These are phyloP conservation scores for Phalaenopsis aphrodite DNA, from an alignment of 106 monocot genomes.

Conservation along the genomic window DNA sequence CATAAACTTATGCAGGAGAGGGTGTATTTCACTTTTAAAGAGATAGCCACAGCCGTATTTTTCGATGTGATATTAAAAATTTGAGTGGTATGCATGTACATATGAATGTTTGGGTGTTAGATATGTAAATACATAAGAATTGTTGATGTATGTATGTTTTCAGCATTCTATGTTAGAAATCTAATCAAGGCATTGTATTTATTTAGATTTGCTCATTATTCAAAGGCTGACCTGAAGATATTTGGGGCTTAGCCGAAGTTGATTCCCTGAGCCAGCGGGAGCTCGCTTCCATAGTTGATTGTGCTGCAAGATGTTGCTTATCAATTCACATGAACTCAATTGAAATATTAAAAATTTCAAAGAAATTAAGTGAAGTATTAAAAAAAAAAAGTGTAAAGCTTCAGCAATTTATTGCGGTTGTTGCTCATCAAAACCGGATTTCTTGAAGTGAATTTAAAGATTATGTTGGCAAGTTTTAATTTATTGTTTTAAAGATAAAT, in stretches of 20 bases:
- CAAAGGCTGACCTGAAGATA: neutral
- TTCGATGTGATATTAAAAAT: no score
- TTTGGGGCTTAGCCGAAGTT: slow-evolving; percentile 59
- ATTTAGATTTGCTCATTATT: neutral
- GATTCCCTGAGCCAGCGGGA: slow-evolving; percentile 91
- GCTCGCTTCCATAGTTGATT: slow-evolving; percentile 89
- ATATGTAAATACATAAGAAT: no score
- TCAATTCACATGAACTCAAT: neutral
- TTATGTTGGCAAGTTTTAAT: no score
- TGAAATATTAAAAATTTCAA: neutral
- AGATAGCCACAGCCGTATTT: no score
- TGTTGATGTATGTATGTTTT: neutral
- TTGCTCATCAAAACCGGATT: no score
- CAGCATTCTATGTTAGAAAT: neutral
- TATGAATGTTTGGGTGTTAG: no score
- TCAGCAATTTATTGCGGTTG: no score
- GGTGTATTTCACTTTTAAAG: no score
- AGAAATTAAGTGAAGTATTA: neutral
- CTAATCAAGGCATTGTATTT: neutral
- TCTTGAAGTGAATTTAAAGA: no score
- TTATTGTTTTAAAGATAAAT: no score
- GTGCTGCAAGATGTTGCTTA: slow-evolving; percentile 39
- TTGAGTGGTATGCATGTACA: no score
- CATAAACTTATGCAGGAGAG: no score
- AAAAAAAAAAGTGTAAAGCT: neutral